Evolutionary conservation across 257 asterid genomes (phyloP).

Genomic region (Nicotiana obtusifolia): DNA sequence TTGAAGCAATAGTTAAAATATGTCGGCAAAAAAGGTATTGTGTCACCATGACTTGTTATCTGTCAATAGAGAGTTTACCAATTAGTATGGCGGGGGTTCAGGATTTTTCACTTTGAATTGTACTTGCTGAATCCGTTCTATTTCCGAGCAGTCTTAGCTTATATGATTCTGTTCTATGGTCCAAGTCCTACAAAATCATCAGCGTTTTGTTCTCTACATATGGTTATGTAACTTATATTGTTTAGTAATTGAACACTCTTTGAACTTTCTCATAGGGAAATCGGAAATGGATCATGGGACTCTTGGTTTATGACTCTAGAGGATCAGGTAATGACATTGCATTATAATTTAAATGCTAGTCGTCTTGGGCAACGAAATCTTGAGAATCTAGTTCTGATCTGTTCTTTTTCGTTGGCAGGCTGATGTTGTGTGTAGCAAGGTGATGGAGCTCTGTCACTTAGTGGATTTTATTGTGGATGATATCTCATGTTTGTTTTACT

Average conservation of each 20-base stretch:
- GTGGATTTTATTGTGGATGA: slow-evolving; percentile 9
- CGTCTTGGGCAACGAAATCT: slow-evolving; percentile 2
- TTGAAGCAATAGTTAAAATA: not conserved
- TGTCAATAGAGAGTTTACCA: not conserved
- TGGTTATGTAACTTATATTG: not conserved
- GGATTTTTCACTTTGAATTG: not conserved
- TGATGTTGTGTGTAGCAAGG: slow-evolving; percentile 80
- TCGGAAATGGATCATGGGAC: slow-evolving; percentile 90
- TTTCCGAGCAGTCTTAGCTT: not conserved
- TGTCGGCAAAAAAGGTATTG: not conserved
- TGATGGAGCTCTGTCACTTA: slow-evolving; percentile 21
- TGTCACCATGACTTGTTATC: not conserved
- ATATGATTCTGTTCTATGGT: slow-evolving; percentile 2
- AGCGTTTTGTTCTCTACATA: not conserved
- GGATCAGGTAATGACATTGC: slow-evolving; percentile 50
- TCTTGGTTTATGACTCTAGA: slow-evolving; percentile 87
- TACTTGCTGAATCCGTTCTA: not conserved
- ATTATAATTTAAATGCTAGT: not conserved
- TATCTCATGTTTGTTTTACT: not conserved
- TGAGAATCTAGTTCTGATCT: slow-evolving; percentile 16
- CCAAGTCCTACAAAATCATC: not conserved
- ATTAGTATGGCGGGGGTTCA: not conserved
- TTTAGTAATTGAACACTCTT: not conserved
- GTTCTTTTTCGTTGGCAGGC: slow-evolving; percentile 45
- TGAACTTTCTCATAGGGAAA: slow-evolving; percentile 45